A percentile compares a stretch with the other conserved stretches of the same genome.
Conservation (phyloP, 768 basidiomycete species). For the Lactarius tabidus region DNA sequence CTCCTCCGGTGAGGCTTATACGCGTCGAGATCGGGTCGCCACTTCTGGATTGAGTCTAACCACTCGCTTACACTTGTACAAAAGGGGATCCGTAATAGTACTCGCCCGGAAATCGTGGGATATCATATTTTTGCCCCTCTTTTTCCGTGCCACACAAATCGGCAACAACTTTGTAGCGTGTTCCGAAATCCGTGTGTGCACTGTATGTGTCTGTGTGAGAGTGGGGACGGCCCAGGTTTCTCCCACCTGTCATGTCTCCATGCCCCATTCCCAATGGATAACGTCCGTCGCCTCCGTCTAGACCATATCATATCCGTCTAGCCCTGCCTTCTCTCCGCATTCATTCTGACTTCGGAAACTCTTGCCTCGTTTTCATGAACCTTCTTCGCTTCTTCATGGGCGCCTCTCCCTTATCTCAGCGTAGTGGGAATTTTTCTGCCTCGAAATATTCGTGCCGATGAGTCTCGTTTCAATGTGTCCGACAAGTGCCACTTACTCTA, state of each 20-base stretch:
- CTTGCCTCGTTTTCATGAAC: slow-evolving; percentile 18
- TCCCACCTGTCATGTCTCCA: slow-evolving; percentile 13
- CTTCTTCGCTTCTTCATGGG: slow-evolving; percentile 17
- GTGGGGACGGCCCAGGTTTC: neutral
- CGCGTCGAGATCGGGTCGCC: slow-evolving; percentile 7
- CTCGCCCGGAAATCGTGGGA: slow-evolving; percentile 1
- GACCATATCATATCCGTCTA: slow-evolving; percentile 17
- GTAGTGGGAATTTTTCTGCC: slow-evolving; percentile 22
- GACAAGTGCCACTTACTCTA: slow-evolving; percentile 19
- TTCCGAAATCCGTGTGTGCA: neutral
- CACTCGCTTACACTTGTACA: neutral
- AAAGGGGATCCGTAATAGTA: slow-evolving; percentile 4
- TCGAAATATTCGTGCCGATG: slow-evolving; percentile 17
- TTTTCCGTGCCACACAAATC: neutral
- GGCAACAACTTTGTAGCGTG: slow-evolving; percentile 4
- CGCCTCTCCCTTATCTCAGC: slow-evolving; percentile 21
- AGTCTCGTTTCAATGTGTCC: slow-evolving; percentile 18
- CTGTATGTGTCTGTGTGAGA: neutral
- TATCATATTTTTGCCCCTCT: neutral
- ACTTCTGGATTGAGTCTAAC: neutral
- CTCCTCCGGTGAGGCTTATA: slow-evolving; percentile 8
- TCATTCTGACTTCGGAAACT: slow-evolving; percentile 13
- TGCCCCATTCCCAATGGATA: slow-evolving; percentile 4
- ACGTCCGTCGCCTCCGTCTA: slow-evolving; percentile 1
- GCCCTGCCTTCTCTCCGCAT: neutral